Evolutionary conservation across 805 yeast species (phyloP).

Genomic region (Metschnikowia aberdeeniae): DNA sequence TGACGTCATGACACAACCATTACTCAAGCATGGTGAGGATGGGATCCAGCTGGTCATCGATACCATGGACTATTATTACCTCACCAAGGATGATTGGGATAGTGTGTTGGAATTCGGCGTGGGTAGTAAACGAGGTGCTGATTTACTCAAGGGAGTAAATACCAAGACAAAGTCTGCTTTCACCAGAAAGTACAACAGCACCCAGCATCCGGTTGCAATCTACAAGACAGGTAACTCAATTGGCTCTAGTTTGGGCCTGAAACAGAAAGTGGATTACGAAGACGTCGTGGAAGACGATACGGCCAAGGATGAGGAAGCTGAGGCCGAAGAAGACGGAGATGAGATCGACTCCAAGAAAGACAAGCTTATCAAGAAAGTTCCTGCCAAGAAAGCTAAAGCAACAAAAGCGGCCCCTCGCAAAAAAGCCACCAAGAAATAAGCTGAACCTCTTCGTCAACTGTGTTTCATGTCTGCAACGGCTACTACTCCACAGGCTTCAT

Average conservation of each 20-base stretch:
- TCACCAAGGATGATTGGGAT: conserved; percentile 93
- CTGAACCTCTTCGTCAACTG: too few species aligned
- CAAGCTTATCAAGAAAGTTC: conserved; percentile 50
- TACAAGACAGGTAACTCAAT: conserved; percentile 67
- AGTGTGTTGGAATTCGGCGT: conserved; percentile 77
- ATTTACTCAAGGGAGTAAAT: conserved; percentile 56
- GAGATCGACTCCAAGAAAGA: conserved; percentile 55
- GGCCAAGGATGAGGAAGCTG: conserved; percentile 42
- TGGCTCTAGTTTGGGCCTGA: conserved; percentile 19
- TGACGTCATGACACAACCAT: conserved; percentile 53
- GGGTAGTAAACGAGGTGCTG: conserved; percentile 46
- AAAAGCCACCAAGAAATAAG: conserved; percentile 5
- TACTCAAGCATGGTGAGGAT: conserved; percentile 50
- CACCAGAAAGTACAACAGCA: conserved; percentile 76
- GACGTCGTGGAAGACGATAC: conserved; percentile 66
- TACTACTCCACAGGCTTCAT: too few species aligned
- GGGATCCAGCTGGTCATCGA: conserved; percentile 65
- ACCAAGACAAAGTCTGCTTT: conserved; percentile 80
- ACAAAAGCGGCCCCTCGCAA: conserved; percentile 4
- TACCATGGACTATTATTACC: conserved; percentile 78
- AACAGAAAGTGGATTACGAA: conserved; percentile 58
- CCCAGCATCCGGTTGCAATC: conserved; percentile 80
- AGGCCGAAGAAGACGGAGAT: conserved; percentile 40
- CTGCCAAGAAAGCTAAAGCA: conserved; percentile 24
- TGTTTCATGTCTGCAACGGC: too few species aligned